Base-by-base conservation (phyloP, 768 basidiomycete genomes). In the Exidia glandulosa region DNA sequence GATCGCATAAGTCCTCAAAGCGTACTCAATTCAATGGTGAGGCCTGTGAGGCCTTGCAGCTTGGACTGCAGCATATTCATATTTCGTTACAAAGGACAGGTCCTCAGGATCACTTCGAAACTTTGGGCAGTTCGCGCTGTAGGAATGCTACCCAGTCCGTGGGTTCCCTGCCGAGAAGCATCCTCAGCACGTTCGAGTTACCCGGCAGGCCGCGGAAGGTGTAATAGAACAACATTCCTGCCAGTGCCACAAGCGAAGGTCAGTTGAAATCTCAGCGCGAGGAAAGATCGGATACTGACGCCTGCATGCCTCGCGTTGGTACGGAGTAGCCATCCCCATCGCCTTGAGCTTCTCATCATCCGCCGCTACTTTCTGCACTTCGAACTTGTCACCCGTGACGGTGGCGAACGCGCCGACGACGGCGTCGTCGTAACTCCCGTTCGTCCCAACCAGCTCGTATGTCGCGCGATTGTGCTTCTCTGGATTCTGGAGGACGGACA, bases 121-220 rank as follows among this genome's bases (percentile, higher is more conserved):
- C n/a, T n/a, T n/a, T n/a, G n/a, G n/a, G n/a, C 41, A 71, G 83
- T 61, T 67, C 75, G 61, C 78, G 79, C 48, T 59, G 58, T 19
- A 71, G 63, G 14, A 65, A 66, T 3, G 34, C 65, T 32, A 67
- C 63, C 63, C 70, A 69, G 13, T 63, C 62, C 32, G 66, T 69
- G 7, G 72, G 70, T 36, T 69, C 69, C 29, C 71, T 63, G 4
- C 69, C 70, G n/a, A 73, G 62, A 54, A 73, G 61, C 70, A 69
- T 72, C 2, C 69, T 62, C 45, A 69, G 48, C n/a, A 65, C 66
- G 63, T 73, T 73, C 10, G 52, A 64, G 61, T 66, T 72, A 3
- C 72, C 72, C 1, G 68, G 67, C n/a, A n/a, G n/a, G n/a, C n/a
- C n/a, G n/a, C n/a, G n/a, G 29, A 62, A 65, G 61, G 73, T 68